phyloP scores from a whole-genome alignment of 805 yeast genomes.

The Pichia californica region DNA sequence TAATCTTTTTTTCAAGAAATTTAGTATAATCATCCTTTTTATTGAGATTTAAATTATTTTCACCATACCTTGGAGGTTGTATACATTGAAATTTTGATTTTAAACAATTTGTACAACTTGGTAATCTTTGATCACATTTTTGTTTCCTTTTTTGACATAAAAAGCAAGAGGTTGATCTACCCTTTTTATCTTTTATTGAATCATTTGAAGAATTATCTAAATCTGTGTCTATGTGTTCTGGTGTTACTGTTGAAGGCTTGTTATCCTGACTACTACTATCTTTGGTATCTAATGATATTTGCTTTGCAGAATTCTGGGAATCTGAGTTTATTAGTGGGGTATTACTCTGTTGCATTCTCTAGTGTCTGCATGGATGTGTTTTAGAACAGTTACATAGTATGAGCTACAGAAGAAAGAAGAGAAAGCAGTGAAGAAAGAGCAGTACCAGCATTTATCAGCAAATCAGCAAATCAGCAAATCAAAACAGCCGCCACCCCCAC shows the following conservation, averaged over 20 bases:
- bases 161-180: conserved; percentile 51
- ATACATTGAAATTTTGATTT: conserved; percentile 57
- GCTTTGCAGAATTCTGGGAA: no score
- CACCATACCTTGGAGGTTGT: conserved; percentile 55
- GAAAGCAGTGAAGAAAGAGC: no score
- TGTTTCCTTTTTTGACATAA: conserved; percentile 54
- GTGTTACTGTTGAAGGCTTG: not conserved
- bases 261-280: not conserved
- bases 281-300: no score
- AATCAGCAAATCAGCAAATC: no score
- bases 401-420: no score
- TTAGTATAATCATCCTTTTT: conserved; percentile 52
- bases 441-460: no score
- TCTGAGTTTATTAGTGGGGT: no score
- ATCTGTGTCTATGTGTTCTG: no score
- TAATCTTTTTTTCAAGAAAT: conserved; percentile 49
- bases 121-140: conserved; percentile 59
- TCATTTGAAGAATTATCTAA: not conserved
- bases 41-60: conserved; percentile 29
- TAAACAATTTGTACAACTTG: conserved; percentile 60
- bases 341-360: no score
- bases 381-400: no score
- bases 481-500: no score
- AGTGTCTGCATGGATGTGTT: no score
- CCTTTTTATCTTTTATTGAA: conserved; percentile 36